Base-by-base conservation (phyloP, 768 basidiomycete species). In the Mycena kentingensis region DNA sequence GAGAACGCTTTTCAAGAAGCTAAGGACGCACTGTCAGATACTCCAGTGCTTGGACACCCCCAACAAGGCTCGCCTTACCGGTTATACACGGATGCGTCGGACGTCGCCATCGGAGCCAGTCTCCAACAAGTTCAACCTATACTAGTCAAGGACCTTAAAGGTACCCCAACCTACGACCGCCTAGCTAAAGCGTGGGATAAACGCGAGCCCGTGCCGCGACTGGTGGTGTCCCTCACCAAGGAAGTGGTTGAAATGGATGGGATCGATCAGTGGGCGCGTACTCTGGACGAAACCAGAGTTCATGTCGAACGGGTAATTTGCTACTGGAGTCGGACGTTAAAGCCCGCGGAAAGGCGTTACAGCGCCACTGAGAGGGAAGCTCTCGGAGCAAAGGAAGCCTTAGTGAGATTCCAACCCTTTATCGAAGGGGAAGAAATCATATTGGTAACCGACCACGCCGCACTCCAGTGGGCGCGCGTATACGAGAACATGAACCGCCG, bases 301-400 rank as follows among this genome's bases (percentile, higher is more conserved):
- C 27, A 48, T 41, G 51, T 63, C 11, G 65, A 65, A 41, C 16
- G 59, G 5, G 59, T 65, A 2, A 59, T 62, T 6, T 39, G 56
- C 7, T 63, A 65, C 32, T 34, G 32, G 32, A 34, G 32, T 34
- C 10, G 32, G 32, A 10, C 32, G 32, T n/a, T 34, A n/a, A 34
- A 34, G 32, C n/a, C 32, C 32, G 32, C n/a, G n/a, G n/a, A n/a
- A n/a, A n/a, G n/a, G n/a, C n/a, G n/a, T n/a, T n/a, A n/a, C n/a
- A n/a, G n/a, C n/a, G n/a, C n/a, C n/a, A n/a, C n/a, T n/a, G n/a
- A 52, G 37, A 32, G 51, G 51, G 45, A 28, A 31, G 25, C 29
- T 8, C 12, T 42, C 21, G 44, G 27, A 18, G 29, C 32, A 25
- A 10, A 22, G 22, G 15, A 42, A 19, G 39, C n/a, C 4, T 16